Conservation (phyloP, 371 early-diverging fungal genomes). For the Actinomortierella wolfii region DNA sequence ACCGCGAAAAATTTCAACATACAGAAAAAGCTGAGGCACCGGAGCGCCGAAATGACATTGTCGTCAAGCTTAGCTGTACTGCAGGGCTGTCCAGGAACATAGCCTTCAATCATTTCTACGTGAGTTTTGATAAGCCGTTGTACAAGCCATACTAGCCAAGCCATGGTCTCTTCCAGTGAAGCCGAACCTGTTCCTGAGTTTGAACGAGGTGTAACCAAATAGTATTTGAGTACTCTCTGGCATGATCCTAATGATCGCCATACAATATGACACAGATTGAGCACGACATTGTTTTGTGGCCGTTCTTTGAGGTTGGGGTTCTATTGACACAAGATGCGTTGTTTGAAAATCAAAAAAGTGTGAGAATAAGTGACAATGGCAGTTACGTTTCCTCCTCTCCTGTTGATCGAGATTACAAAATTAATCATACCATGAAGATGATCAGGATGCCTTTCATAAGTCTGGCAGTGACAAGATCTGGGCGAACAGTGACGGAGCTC, state of each 20-base stretch:
- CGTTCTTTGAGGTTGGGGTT: no score
- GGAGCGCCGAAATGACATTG: conserved; percentile 31
- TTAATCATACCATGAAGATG: conserved; percentile 48
- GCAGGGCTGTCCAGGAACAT: conserved; percentile 24
- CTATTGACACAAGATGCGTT: no score
- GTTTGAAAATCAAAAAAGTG: no score
- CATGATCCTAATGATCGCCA: conserved; percentile 29
- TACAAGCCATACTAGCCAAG: conserved; percentile 45
- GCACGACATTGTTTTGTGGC: conserved; percentile 28
- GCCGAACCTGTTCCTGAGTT: conserved; percentile 33
- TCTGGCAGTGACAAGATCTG: conserved; percentile 37
- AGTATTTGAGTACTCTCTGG: conserved; percentile 37
- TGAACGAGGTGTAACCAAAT: conserved; percentile 33
- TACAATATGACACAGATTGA: conserved; percentile 41
- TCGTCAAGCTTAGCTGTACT: conserved; percentile 38
- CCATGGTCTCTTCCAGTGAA: conserved; percentile 42
- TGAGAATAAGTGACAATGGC: no score
- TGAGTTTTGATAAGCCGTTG: conserved; percentile 38
- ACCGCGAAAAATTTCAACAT: conserved; percentile 8
- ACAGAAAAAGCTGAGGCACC: conserved; percentile 40
- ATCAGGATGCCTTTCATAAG: conserved; percentile 45
- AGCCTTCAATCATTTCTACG: conserved; percentile 35
- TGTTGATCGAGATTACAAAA: no score
- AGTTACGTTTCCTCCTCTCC: no score
- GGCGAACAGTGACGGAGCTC: conserved; percentile 39